Conservation (phyloP, 345 rosid species). For the Erucastrum elatum region DNA sequence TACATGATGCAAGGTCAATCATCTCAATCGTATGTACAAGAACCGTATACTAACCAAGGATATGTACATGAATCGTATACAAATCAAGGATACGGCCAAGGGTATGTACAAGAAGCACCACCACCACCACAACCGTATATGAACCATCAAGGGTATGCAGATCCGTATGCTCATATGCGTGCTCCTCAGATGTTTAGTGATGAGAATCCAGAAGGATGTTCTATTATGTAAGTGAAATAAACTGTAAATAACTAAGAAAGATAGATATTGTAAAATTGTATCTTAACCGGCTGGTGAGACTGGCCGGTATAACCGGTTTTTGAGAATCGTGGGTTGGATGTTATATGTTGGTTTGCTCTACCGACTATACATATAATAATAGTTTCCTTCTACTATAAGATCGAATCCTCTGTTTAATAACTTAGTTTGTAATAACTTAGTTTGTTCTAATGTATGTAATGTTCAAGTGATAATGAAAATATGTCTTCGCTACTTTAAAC, state of each 20-base stretch:
- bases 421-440: not conserved
- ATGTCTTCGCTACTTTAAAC: not conserved
- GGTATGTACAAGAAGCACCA: slow-evolving; percentile 32
- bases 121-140: slow-evolving; percentile 10
- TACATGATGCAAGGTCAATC: slow-evolving; percentile 43
- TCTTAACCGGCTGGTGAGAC: slow-evolving; percentile 37
- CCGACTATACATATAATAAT: not conserved
- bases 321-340: slow-evolving; percentile 29
- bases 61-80: not conserved
- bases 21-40: slow-evolving; percentile 39
- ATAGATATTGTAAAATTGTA: slow-evolving; percentile 33
- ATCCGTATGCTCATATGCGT: slow-evolving; percentile 38
- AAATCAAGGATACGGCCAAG: slow-evolving; percentile 26
- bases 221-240: slow-evolving; percentile 46
- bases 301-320: slow-evolving; percentile 38
- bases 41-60: slow-evolving; percentile 30
- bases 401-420: not conserved
- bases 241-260: slow-evolving; percentile 42
- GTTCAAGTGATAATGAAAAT: slow-evolving; percentile 10
- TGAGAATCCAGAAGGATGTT: slow-evolving; percentile 87
- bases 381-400: not conserved
- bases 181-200: slow-evolving; percentile 88
- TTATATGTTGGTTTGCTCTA: slow-evolving; percentile 14
- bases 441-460: slow-evolving; percentile 14
- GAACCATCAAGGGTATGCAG: slow-evolving; percentile 42